Evolutionary conservation across 2,329 filamentous ascomycete species (phyloP).

Genomic region (Diplodia mutila): DNA sequence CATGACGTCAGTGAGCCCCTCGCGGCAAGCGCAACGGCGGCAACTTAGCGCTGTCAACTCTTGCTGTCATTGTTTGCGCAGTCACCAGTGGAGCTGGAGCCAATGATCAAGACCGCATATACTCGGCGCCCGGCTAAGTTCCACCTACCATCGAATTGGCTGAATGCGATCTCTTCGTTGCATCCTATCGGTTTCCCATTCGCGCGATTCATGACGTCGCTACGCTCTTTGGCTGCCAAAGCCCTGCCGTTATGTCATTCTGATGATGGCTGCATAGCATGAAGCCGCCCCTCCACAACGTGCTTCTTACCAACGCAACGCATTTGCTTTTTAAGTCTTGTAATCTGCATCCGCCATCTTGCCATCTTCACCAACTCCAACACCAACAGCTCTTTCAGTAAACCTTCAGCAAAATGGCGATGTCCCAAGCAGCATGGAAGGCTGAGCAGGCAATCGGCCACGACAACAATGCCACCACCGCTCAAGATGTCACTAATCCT

Average conservation of each 20-base stretch:
- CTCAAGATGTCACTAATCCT: conserved; percentile 63
- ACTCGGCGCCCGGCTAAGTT: not conserved
- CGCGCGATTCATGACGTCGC: conserved; percentile 20
- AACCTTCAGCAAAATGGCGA: conserved; percentile 53
- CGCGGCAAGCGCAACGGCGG: not conserved
- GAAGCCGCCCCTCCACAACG: not conserved
- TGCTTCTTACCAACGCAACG: too few species aligned
- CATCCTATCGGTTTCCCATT: conserved; percentile 1
- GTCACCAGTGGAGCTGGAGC: too few species aligned
- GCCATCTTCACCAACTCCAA: not conserved
- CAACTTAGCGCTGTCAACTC: not conserved
- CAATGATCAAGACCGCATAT: not conserved
- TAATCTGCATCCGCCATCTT: not conserved
- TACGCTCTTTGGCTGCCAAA: not conserved
- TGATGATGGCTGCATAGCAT: conserved; percentile 7
- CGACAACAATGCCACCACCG: conserved; percentile 64
- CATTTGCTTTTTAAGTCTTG: too few species aligned
- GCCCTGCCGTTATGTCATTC: conserved; percentile 3
- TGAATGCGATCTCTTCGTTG: not conserved
- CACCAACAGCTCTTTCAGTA: not conserved
- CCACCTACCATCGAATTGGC: not conserved
- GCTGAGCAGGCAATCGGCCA: conserved; percentile 72
- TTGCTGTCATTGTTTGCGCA: conserved; percentile 3
- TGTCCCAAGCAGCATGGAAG: conserved; percentile 68
- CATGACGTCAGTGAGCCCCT: conserved; percentile 8